Percentiles rank a stretch among this genome's conserved stretches.
Conservation (phyloP, 2,329 filamentous ascomycete species). For the Aspergillus quadrilineatus region DNA sequence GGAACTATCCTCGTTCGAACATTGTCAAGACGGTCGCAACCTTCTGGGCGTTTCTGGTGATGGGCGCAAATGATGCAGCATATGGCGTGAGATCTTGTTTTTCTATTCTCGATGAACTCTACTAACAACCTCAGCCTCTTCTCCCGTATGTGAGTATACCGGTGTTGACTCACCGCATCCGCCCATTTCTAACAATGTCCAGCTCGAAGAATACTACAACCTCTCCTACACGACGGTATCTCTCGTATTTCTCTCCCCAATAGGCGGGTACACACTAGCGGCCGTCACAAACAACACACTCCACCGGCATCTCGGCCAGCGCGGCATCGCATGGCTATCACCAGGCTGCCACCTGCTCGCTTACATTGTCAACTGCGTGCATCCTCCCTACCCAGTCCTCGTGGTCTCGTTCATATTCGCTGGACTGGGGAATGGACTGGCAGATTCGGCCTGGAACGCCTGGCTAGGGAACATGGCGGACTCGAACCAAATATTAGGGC, state of each 20-base stretch:
- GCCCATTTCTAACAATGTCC: not conserved
- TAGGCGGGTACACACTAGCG: conserved; percentile 48
- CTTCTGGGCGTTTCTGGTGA: conserved; percentile 59
- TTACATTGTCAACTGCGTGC: conserved; percentile 37
- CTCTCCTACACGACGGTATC: conserved; percentile 52
- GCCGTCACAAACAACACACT: conserved; percentile 48
- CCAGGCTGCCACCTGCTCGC: conserved; percentile 49
- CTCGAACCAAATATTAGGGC: conserved; percentile 70
- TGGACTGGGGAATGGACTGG: conserved; percentile 44
- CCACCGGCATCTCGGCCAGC: conserved; percentile 57
- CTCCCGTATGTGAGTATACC: conserved; percentile 51
- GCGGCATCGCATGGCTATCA: conserved; percentile 67
- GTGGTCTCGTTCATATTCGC: conserved; percentile 42
- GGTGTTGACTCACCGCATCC: not conserved
- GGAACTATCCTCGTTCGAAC: conserved; percentile 54
- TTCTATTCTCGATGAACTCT: not conserved
- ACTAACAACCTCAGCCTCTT: conserved; percentile 31
- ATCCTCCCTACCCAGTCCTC: conserved; percentile 45
- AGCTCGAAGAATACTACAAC: conserved; percentile 50
- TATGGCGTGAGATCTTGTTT: conserved; percentile 51
- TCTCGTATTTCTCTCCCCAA: conserved; percentile 50
- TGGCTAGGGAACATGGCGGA: conserved; percentile 71
- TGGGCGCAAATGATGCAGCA: conserved; percentile 60
- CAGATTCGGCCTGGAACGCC: conserved; percentile 59
- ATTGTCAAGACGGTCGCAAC: conserved; percentile 51